Percentiles rank a stretch among this genome's conserved stretches.
Evolutionary conservation across 208 protist species (phyloP).

Genomic region (Blastocrithidia nonstop): DNA sequence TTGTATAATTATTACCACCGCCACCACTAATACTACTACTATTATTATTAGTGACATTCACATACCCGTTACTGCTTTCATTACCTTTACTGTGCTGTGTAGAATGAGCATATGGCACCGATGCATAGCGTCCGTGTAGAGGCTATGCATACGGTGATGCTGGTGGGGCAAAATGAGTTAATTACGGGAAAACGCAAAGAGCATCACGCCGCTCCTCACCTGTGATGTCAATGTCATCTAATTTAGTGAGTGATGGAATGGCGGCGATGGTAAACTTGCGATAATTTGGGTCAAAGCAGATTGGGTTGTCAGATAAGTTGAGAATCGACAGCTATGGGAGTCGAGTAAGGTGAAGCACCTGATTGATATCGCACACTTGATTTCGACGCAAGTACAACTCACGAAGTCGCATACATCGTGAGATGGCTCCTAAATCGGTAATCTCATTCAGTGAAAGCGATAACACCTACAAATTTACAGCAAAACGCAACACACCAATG

Average conservation of each 20-base stretch:
- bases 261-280: slow-evolving; percentile 77
- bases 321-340: slow-evolving; percentile 52
- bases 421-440: slow-evolving; percentile 50
- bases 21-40: too few relatives aligned
- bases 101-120: too few relatives aligned
- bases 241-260: slow-evolving; percentile 35
- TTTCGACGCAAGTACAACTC: slow-evolving; percentile 83
- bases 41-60: too few relatives aligned
- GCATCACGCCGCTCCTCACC: slow-evolving; percentile 48
- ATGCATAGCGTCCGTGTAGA: slow-evolving; percentile 10
- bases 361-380: slow-evolving; percentile 67
- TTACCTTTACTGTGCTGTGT: too few relatives aligned
- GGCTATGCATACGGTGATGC: slow-evolving; percentile 52
- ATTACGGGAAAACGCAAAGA: slow-evolving; percentile 55
- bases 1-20: too few relatives aligned
- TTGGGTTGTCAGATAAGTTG: slow-evolving; percentile 73
- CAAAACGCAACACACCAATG: slow-evolving; percentile 62
- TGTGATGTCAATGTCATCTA: slow-evolving; percentile 63
- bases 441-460: slow-evolving; percentile 82
- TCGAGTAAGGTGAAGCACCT: slow-evolving; percentile 71
- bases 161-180: slow-evolving; percentile 52
- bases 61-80: too few relatives aligned
- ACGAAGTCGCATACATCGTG: slow-evolving; percentile 32
- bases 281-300: slow-evolving; percentile 78
- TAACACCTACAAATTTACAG: slow-evolving; percentile 59